Evolutionary conservation across 2,329 filamentous ascomycete species (phyloP), one percentile per base, ranked within the genome.

Genomic region (Stemphylium vesicarium): DNA sequence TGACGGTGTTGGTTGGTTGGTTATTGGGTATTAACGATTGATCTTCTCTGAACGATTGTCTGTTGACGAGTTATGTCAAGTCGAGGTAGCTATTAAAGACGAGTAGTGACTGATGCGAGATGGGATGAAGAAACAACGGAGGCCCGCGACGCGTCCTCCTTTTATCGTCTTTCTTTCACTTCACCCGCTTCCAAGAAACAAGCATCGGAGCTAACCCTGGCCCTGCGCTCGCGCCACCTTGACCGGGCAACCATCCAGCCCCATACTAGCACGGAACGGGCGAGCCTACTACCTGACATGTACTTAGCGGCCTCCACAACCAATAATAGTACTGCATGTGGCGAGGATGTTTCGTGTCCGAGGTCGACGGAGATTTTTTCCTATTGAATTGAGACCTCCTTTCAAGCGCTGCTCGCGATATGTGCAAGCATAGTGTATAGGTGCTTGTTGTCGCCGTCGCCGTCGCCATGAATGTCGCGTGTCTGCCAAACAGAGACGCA

Each of bases 171-270:
- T 33, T 35, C 29, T 16, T 36, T 38, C 54, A 53, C 49, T 51
- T 51, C 54, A 52, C 53, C 49, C 50, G 48, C 42, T 48, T 39
- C 48, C 33, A 55, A 50, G 52, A 41, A 51, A 50, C 50, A 58
- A 54, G 42, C 57, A 53, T 59, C 38, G 47, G 52, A 45, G 56
- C 63, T 57, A 53, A 36, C 57, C 53, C 59, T 49, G 50, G 57
- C 60, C 41, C 44, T 54, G 42, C 35, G 49, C 56, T 26, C 55
- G 56, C 65, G 65, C 63, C 60, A 61, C 62, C 57, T 50, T 66
- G 63, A 42, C 63, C 62, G 33, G 57, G 65, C 65, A 68, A 68
- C 65, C 57, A 37, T 26, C 57, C 44, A 50, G 37, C 54, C 35
- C 57, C 46, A 44, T 41, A n/a, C 52, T 46, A 51, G 18, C 24